These are phyloP conservation scores for Clarireedia homoeocarpa DNA, from an alignment of 2,329 filamentous ascomycete species.

Conservation along the genomic window DNA sequence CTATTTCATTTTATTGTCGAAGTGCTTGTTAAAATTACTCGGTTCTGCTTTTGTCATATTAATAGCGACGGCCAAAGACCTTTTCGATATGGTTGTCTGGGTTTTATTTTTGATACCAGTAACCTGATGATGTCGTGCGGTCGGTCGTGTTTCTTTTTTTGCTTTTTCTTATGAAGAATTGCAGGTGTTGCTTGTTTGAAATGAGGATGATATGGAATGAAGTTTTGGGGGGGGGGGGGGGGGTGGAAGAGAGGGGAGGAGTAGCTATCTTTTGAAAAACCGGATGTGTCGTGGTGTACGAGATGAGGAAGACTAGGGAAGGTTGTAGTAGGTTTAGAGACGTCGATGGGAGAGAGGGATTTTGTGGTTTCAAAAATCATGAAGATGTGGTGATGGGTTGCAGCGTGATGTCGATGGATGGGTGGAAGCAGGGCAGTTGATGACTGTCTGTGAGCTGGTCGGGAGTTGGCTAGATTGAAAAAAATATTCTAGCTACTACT, in stretches of 20 bases:
- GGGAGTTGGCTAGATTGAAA: not conserved
- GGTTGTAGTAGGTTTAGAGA: not conserved
- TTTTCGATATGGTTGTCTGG: constrained; percentile 7
- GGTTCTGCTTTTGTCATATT: constrained; percentile 15
- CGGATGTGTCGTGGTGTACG: too few species aligned
- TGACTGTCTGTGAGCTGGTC: not conserved
- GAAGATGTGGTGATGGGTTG: too few species aligned
- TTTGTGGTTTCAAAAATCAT: too few species aligned
- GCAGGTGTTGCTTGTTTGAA: not conserved
- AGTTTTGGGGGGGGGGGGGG: not conserved
- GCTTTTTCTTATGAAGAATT: not conserved
- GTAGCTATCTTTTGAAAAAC: too few species aligned
- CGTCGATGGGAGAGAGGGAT: too few species aligned
- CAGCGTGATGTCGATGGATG: too few species aligned
- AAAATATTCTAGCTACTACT: not conserved
- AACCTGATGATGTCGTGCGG: constrained; percentile 7
- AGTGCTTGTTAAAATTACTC: constrained; percentile 4
- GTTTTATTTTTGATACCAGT: not conserved
- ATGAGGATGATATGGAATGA: constrained; percentile 1
- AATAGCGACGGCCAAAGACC: constrained; percentile 16
- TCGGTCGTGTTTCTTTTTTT: constrained; percentile 1
- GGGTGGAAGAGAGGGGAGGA: too few species aligned
- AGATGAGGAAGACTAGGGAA: too few species aligned
- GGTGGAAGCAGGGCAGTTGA: too few species aligned
- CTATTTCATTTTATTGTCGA: constrained; percentile 6